A percentile compares a stretch with the other conserved stretches of the same genome.
Evolutionary conservation across 306 rosid genomes (phyloP).

Genomic region (Lathyrus tuberosus): DNA sequence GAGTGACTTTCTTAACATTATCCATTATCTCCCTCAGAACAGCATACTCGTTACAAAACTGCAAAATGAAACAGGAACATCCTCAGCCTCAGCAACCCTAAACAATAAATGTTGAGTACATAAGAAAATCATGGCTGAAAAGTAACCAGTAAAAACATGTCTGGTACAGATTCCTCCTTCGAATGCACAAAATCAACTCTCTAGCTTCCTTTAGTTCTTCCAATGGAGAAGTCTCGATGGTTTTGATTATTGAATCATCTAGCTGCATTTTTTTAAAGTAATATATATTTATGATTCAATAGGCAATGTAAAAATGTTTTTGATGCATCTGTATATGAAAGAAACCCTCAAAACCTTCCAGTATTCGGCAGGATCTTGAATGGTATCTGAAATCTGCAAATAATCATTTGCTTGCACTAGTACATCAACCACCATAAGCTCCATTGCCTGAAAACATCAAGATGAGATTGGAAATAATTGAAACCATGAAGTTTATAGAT

Average conservation of each 20-base stretch:
- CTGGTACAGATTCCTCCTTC: slow-evolving; percentile 90
- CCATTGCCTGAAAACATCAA: too few relatives aligned
- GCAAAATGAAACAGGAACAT: slow-evolving; percentile 36
- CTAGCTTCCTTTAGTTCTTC: too few relatives aligned
- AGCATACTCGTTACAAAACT: too few relatives aligned
- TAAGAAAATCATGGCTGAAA: slow-evolving; percentile 22
- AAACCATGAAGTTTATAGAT: too few relatives aligned
- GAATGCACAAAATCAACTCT: slow-evolving; percentile 78
- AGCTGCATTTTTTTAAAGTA: slow-evolving; percentile 61
- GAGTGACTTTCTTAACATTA: too few relatives aligned
- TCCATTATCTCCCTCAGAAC: too few relatives aligned
- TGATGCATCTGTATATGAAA: too few relatives aligned
- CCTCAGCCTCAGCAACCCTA: slow-evolving; percentile 15
- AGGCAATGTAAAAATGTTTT: too few relatives aligned
- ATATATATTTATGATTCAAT: slow-evolving; percentile 17
- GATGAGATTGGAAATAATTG: too few relatives aligned
- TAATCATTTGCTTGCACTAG: slow-evolving; percentile 70
- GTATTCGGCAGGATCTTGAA: slow-evolving; percentile 73
- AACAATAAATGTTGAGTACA: slow-evolving; percentile 1
- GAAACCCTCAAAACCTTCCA: too few relatives aligned
- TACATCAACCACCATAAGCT: slow-evolving; percentile 87
- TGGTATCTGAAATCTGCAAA: too few relatives aligned
- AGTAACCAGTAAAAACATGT: slow-evolving; percentile 41
- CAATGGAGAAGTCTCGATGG: slow-evolving; percentile 84
- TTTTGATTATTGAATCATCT: slow-evolving; percentile 80